Percentiles rank a stretch among this genome's conserved stretches.
These are phyloP conservation scores for Neofusicoccum kwambonambiense DNA, from an alignment of 2,329 filamentous ascomycete species.

Conservation along the genomic window DNA sequence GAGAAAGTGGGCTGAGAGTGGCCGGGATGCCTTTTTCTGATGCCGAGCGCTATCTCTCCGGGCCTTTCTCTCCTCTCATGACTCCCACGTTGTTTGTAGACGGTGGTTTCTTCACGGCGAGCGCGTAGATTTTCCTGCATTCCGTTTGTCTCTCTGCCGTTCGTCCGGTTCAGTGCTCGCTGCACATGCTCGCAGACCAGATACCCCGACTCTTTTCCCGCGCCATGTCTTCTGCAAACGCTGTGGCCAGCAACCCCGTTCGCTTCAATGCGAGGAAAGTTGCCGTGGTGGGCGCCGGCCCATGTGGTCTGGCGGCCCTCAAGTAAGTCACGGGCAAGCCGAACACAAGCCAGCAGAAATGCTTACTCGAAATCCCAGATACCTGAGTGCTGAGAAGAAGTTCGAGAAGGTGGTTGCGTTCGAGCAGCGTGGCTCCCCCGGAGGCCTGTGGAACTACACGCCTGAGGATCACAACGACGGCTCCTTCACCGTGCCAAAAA, in stretches of 20 bases:
- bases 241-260: not conserved
- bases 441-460: conserved; percentile 85
- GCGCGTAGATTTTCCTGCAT: not conserved
- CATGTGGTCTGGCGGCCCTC: conserved; percentile 73
- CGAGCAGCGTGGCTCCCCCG: conserved; percentile 74
- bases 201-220: conserved; percentile 5
- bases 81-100: not conserved
- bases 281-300: conserved; percentile 80
- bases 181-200: conserved; percentile 2
- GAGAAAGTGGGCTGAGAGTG: conserved; percentile 14
- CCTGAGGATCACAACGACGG: conserved; percentile 48
- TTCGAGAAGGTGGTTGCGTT: conserved; percentile 74
- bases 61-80: not conserved
- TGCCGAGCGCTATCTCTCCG: not conserved
- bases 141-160: not conserved
- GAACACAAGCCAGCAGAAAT: not conserved
- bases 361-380: conserved; percentile 44
- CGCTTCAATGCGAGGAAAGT: conserved; percentile 55
- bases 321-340: conserved; percentile 48
- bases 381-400: conserved; percentile 67
- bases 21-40: not conserved
- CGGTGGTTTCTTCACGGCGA: too few species aligned
- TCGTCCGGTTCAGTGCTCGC: not conserved
- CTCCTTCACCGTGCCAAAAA: conserved; percentile 62
- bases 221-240: conserved; percentile 9